phyloP scores from a whole-genome alignment of 2,329 filamentous ascomycete genomes.

The Aspergillus bombycis region DNA sequence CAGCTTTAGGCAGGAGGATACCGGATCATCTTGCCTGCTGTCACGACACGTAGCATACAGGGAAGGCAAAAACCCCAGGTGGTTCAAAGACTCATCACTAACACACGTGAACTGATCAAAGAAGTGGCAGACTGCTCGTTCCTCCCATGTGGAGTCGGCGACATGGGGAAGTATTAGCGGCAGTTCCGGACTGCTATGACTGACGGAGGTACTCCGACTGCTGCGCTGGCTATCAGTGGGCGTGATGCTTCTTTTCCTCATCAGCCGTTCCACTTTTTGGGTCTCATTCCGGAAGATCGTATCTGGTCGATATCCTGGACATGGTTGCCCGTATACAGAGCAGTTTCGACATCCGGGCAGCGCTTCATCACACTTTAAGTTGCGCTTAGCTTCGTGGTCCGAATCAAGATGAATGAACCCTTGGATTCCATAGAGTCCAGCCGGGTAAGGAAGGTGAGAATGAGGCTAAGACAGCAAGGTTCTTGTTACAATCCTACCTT shows the following conservation, averaged over 20 bases:
- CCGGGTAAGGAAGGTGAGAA: not conserved
- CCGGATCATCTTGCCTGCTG: slow-evolving; percentile 16
- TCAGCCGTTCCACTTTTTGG: slow-evolving; percentile 31
- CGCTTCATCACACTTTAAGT: slow-evolving; percentile 40
- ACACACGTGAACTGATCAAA: slow-evolving; percentile 43
- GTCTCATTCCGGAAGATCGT: slow-evolving; percentile 41
- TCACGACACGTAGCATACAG: slow-evolving; percentile 37
- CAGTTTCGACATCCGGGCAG: slow-evolving; percentile 42
- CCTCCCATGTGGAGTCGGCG: slow-evolving; percentile 37
- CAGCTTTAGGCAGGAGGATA: slow-evolving; percentile 34
- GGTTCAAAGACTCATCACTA: slow-evolving; percentile 31
- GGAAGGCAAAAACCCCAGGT: slow-evolving; percentile 40
- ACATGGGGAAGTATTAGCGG: slow-evolving; percentile 24
- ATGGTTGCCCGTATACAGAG: slow-evolving; percentile 37
- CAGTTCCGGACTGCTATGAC: slow-evolving; percentile 2
- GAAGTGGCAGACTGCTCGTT: slow-evolving; percentile 45
- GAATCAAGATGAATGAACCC: not conserved
- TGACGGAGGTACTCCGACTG: not conserved
- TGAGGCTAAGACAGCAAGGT: not conserved
- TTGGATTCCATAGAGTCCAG: not conserved
- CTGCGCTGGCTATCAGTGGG: not conserved
- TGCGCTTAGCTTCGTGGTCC: slow-evolving; percentile 16
- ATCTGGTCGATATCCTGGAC: slow-evolving; percentile 41
- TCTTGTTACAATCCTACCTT: slow-evolving; percentile 33
- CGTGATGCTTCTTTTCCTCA: slow-evolving; percentile 24